phyloP scores from a whole-genome alignment of 1,284 basidiomycete genomes.

The Ceratobasidium sp. region DNA sequence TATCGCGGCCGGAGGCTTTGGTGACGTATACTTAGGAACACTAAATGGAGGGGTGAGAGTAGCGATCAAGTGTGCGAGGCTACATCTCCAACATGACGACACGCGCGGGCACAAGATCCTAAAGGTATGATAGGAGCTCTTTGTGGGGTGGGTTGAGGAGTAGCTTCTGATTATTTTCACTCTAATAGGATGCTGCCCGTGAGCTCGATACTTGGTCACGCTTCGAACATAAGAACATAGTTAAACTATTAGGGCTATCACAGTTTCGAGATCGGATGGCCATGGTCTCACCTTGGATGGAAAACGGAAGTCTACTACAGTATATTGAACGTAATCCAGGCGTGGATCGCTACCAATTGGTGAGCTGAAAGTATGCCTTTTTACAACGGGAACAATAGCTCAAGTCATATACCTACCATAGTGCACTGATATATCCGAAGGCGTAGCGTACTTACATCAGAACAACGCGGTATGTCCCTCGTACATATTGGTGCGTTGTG shows the following conservation, averaged over 20 bases:
- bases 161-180: neutral
- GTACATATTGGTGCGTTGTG: no score
- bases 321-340: neutral
- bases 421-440: slow-evolving; percentile 3
- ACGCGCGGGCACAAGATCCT: no score
- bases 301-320: no score
- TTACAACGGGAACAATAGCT: no score
- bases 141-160: neutral
- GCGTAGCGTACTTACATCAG: slow-evolving; percentile 14
- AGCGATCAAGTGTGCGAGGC: no score
- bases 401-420: neutral
- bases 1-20: no score
- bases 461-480: neutral
- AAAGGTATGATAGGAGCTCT: neutral
- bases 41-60: no score
- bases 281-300: no score
- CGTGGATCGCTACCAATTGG: slow-evolving; percentile 2
- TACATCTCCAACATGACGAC: no score
- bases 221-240: neutral
- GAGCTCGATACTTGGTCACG: slow-evolving; percentile 22
- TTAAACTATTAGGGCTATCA: neutral
- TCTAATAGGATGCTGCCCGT: neutral
- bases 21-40: slow-evolving; percentile 8
- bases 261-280: neutral
- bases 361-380: neutral